These are phyloP conservation scores for Mycena alexandri DNA, from an alignment of 768 basidiomycete genomes.

Conservation along the genomic window DNA sequence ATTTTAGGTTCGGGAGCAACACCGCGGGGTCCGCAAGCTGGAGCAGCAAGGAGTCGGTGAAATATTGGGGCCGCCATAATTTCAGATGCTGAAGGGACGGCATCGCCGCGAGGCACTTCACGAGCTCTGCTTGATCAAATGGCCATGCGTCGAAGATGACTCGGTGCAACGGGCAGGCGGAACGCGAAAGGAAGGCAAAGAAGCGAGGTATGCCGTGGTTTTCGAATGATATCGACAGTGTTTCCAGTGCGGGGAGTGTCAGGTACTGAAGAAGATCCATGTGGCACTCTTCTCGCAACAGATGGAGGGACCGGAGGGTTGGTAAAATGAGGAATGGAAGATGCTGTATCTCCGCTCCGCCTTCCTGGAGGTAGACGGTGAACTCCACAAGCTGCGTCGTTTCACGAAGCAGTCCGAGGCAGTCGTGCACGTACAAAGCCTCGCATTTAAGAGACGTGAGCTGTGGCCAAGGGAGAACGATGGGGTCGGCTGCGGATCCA, in stretches of 20 bases:
- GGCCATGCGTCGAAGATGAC: slow-evolving; percentile 23
- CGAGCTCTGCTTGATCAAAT: slow-evolving; percentile 7
- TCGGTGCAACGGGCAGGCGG: slow-evolving; percentile 7
- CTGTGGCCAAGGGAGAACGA: slow-evolving; percentile 13
- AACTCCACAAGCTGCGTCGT: slow-evolving; percentile 16
- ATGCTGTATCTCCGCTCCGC: background rate
- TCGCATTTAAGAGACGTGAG: slow-evolving; percentile 13
- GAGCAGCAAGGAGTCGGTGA: slow-evolving; percentile 13
- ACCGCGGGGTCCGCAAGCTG: slow-evolving; percentile 7
- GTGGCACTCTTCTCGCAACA: slow-evolving; percentile 21
- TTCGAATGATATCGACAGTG: slow-evolving; percentile 18
- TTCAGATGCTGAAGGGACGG: slow-evolving; percentile 8
- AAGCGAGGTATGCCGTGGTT: slow-evolving; percentile 16
- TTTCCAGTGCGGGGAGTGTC: slow-evolving; percentile 16
- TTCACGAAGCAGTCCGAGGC: slow-evolving; percentile 13
- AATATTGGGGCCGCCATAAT: slow-evolving; percentile 20
- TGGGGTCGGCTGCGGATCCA: background rate
- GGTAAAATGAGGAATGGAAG: background rate
- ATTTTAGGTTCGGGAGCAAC: slow-evolving; percentile 4
- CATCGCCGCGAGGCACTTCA: slow-evolving; percentile 9
- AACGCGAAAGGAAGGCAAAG: slow-evolving; percentile 16
- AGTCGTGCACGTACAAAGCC: slow-evolving; percentile 10
- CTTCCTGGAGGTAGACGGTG: slow-evolving; percentile 9
- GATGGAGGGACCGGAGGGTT: slow-evolving; percentile 14
- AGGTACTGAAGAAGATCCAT: slow-evolving; percentile 23